Conservation (phyloP, 345 rosid species). For the Diplotaxis tenuifolia region DNA sequence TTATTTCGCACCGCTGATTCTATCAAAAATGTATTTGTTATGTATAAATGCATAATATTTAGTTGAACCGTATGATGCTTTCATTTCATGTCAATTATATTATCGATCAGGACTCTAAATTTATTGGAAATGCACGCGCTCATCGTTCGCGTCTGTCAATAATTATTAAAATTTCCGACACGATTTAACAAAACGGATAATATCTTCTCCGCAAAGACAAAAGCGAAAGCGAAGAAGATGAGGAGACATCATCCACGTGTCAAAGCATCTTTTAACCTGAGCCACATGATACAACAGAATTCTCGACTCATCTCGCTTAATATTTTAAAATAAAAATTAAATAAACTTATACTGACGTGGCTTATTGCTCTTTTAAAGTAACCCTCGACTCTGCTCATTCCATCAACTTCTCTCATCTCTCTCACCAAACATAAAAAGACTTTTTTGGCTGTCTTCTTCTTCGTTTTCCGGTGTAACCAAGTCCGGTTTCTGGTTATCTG, state of each 20-base stretch:
- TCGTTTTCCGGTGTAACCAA: background rate
- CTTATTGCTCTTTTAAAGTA: constrained; percentile 30
- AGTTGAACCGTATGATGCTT: too few species aligned
- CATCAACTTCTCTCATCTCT: constrained; percentile 3
- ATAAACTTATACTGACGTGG: constrained; percentile 57
- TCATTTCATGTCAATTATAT: too few species aligned
- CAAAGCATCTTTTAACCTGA: constrained; percentile 42
- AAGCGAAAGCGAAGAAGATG: constrained; percentile 31
- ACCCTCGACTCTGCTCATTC: constrained; percentile 3
- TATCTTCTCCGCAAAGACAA: constrained; percentile 37
- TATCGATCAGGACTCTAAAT: too few species aligned
- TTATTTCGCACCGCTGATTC: too few species aligned
- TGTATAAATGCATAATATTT: too few species aligned
- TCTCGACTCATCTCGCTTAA: constrained; percentile 43
- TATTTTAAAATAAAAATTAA: background rate
- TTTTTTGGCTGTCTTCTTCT: constrained; percentile 5
- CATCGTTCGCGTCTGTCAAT: constrained; percentile 17
- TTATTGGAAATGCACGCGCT: too few species aligned
- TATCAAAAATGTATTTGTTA: too few species aligned
- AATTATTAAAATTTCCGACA: constrained; percentile 29
- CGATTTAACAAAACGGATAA: constrained; percentile 37
- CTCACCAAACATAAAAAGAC: background rate
- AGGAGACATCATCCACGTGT: constrained; percentile 26
- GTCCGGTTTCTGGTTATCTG: background rate
- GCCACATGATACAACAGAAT: constrained; percentile 61